Percentiles rank a stretch among this genome's conserved stretches.
These are phyloP conservation scores for Wickerhamomyces queroliae DNA, from an alignment of 805 yeast species.

Conservation along the genomic window DNA sequence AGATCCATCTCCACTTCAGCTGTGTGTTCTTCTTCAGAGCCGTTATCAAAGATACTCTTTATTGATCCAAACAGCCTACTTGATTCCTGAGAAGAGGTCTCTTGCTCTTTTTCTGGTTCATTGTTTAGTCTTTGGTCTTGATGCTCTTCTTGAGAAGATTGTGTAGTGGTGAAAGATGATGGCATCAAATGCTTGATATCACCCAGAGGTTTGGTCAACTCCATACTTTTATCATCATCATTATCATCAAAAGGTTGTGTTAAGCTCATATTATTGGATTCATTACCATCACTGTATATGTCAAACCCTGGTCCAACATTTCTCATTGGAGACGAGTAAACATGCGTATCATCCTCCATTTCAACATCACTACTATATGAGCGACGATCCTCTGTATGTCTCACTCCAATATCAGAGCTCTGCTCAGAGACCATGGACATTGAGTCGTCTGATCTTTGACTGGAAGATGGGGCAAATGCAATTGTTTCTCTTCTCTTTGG, in stretches of 20 bases:
- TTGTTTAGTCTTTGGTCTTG: neutral
- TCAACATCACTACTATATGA: slow-evolving; percentile 24
- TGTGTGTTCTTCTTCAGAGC: slow-evolving; percentile 10
- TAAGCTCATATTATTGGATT: slow-evolving; percentile 16
- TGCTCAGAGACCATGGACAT: slow-evolving; percentile 6
- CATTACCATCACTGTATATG: slow-evolving; percentile 15
- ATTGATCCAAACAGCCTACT: slow-evolving; percentile 21
- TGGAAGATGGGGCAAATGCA: slow-evolving; percentile 15
- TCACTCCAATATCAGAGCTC: too few relatives aligned
- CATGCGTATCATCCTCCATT: slow-evolving; percentile 20
- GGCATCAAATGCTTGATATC: slow-evolving; percentile 11
- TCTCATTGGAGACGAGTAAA: slow-evolving; percentile 17
- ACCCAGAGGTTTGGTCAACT: slow-evolving; percentile 21
- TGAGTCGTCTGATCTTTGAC: slow-evolving; percentile 3
- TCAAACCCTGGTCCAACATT: slow-evolving; percentile 6
- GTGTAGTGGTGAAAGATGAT: neutral
- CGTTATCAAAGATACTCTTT: slow-evolving; percentile 19
- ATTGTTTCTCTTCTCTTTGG: slow-evolving; percentile 24
- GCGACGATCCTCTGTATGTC: too few relatives aligned
- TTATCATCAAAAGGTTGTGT: slow-evolving; percentile 6
- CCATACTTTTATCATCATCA: slow-evolving; percentile 21
- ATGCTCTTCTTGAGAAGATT: too few relatives aligned
- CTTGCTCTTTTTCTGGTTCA: neutral
- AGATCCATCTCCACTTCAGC: slow-evolving; percentile 20
- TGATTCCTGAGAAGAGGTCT: neutral